phyloP scores from a whole-genome alignment of 352 stramenopile genomes.

The Globisporangium orthogonon region DNA sequence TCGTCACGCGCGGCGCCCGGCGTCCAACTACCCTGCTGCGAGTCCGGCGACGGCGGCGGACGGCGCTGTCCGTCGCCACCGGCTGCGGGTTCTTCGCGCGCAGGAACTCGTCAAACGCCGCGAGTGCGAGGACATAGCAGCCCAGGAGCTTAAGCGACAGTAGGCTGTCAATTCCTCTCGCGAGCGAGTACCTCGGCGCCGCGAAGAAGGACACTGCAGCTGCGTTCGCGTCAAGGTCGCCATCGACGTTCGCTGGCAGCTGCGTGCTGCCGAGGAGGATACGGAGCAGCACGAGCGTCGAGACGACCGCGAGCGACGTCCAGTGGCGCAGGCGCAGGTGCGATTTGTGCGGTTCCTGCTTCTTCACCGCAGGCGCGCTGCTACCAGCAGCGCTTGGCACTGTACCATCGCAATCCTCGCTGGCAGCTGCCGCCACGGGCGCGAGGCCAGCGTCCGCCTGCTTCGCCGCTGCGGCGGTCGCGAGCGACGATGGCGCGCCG shows the following conservation, averaged over 20 bases:
- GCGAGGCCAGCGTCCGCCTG: background rate
- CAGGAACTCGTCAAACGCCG: slow-evolving; percentile 45
- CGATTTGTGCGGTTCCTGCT: slow-evolving; percentile 16
- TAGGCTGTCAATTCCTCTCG: slow-evolving; percentile 33
- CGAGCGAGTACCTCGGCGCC: slow-evolving; percentile 3
- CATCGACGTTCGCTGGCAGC: background rate
- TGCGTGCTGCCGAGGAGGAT: slow-evolving; percentile 17
- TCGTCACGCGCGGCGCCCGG: background rate
- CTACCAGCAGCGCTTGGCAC: too few species aligned
- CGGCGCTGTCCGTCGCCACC: background rate
- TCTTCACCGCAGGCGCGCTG: background rate
- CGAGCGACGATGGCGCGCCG: background rate
- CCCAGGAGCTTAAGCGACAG: slow-evolving; percentile 44
- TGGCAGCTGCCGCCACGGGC: background rate
- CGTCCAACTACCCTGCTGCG: background rate
- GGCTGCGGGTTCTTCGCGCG: slow-evolving; percentile 13
- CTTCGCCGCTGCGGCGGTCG: background rate
- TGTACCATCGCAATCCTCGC: background rate
- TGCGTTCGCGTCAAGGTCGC: too few species aligned
- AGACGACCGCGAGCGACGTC: slow-evolving; percentile 27
- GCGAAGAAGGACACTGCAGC: background rate
- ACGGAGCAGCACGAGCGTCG: slow-evolving; percentile 27
- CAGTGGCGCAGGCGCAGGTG: slow-evolving; percentile 51
- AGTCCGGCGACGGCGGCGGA: slow-evolving; percentile 1
- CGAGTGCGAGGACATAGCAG: slow-evolving; percentile 39